Evolutionary conservation across 202 grass and related monocot genomes (phyloP), one percentile per base, ranked within the genome.

Genomic region (Setaria viridis): DNA sequence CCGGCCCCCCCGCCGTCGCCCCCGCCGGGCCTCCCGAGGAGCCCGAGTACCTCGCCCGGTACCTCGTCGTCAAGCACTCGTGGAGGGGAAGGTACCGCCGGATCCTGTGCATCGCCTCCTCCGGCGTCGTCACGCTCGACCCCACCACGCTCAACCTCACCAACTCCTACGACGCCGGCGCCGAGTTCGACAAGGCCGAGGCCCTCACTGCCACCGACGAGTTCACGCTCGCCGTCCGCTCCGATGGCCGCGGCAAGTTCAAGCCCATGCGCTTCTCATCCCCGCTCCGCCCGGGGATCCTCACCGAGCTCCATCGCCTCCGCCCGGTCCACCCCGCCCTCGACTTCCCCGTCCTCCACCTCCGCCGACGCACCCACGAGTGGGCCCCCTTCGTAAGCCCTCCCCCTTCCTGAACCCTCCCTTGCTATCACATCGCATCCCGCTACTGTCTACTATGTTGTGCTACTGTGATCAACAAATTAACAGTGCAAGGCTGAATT

Each of bases 41-140:
- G 87, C 97, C 97, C 4, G 97, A 99, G 88, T 99, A 99, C 88
- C 89, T 99, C 62, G 86, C 80, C 35, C 85, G 97, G 34, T 94
- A 96, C 84, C 78, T 94, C 79, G 90, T 94, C 32, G 80, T 99
- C 83, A 99, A 99, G 85, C 97, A 99, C 80, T 99, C 97, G 39
- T 99, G 97, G 97, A 80, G 96, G 41, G 97, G 91, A 19, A 87
- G 97, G 76, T 99, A 99, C 88, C 93, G 88, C 82, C 84, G 97
- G 78, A 91, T 99, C 90, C 94, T 99, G 17, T 99, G 97, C 86
- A 85, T 99, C 77, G 85, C 91, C 35, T 59, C 82, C 66, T 91
- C 91, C 25, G 87, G 86, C 39, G 85, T 99, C 79, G 64, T 94
- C 45, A 99, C 97, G 10, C 97, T 99, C 72, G 97, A 99, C 88